These are phyloP conservation scores for Hortiboletus flavorubellus DNA, from an alignment of 768 basidiomycete species.

Conservation along the genomic window DNA sequence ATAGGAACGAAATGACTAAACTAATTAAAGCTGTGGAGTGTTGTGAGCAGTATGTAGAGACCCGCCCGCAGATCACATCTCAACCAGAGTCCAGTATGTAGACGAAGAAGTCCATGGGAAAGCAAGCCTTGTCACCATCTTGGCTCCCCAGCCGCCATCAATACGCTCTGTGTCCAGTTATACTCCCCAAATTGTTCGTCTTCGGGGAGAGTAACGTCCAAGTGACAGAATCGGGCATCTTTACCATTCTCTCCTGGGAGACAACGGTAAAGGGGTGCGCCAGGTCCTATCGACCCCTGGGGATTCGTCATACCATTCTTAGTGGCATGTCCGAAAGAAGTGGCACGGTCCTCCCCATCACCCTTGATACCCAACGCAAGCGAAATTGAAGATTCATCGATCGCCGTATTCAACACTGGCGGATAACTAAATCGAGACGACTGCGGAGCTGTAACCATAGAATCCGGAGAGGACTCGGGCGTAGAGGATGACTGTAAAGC, in stretches of 20 bases:
- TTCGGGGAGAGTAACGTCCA: constrained; percentile 28
- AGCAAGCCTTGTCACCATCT: constrained; percentile 26
- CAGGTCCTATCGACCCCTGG: constrained; percentile 21
- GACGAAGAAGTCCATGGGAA: constrained; percentile 12
- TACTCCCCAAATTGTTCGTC: constrained; percentile 46
- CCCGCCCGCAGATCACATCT: constrained; percentile 32
- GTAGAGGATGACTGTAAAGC: constrained; percentile 25
- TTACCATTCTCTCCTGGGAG: constrained; percentile 19
- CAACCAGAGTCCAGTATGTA: constrained; percentile 19
- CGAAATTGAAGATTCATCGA: constrained; percentile 54
- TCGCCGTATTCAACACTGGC: constrained; percentile 57
- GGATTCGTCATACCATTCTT: constrained; percentile 6
- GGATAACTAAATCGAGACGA: constrained; percentile 46
- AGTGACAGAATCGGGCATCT: constrained; percentile 23
- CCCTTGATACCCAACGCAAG: constrained; percentile 29
- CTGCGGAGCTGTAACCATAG: constrained; percentile 60
- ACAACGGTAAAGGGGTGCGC: constrained; percentile 9
- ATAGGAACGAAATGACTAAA: constrained; percentile 11
- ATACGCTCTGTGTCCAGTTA: constrained; percentile 73
- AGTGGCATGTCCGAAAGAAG: constrained; percentile 9
- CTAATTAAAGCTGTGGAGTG: constrained; percentile 14
- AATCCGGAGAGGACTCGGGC: constrained; percentile 34
- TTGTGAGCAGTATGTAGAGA: constrained; percentile 18
- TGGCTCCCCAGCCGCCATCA: constrained; percentile 61
- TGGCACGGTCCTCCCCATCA: constrained; percentile 22